These are phyloP conservation scores for Naganishia sp. DNA, from an alignment of 1,284 basidiomycete genomes.

Conservation along the genomic window DNA sequence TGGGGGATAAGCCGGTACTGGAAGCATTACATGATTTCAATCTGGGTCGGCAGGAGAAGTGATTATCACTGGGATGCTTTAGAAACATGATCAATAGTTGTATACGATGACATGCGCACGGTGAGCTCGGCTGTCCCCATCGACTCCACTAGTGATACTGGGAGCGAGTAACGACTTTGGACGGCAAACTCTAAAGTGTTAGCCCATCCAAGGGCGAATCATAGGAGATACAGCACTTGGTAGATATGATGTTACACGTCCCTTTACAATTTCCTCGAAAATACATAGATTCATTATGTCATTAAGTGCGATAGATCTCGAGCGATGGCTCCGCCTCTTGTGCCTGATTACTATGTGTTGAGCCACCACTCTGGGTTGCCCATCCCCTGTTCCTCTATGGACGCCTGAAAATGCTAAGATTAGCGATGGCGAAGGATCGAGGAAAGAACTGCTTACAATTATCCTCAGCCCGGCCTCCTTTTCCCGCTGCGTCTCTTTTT, in stretches of 20 bases:
- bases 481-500: slow-evolving; percentile 57
- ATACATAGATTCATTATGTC: slow-evolving; percentile 8
- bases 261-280: neutral
- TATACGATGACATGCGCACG: no score
- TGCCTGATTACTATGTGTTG: slow-evolving; percentile 3
- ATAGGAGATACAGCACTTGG: no score
- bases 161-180: no score
- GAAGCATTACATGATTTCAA: no score
- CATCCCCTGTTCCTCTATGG: slow-evolving; percentile 84
- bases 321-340: neutral
- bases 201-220: no score
- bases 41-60: no score
- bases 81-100: no score
- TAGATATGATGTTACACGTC: no score
- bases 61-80: no score
- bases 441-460: slow-evolving; percentile 59
- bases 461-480: slow-evolving; percentile 72
- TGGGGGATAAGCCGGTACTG: neutral
- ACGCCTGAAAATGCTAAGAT: slow-evolving; percentile 61
- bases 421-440: neutral
- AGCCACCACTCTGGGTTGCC: slow-evolving; percentile 64
- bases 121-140: no score
- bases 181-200: no score
- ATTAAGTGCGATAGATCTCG: neutral
- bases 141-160: no score